phyloP scores from a whole-genome alignment of 139 green algal species.

The Micromonas commoda region DNA sequence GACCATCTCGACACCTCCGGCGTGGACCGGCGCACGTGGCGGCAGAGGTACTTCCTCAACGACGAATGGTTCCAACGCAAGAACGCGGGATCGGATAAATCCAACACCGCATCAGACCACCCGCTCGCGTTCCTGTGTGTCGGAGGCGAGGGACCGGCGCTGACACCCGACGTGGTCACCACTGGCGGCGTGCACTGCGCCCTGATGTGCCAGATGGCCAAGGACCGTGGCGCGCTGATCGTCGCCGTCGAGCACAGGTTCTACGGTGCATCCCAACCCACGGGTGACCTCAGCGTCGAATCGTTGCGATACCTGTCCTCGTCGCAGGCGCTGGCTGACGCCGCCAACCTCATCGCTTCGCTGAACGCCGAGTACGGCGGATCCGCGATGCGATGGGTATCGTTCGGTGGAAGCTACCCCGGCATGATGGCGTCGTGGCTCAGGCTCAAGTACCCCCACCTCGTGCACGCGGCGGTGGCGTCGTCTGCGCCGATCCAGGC shows the following conservation, averaged over 20 bases:
- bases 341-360: background rate
- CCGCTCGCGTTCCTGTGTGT: conserved; percentile 34
- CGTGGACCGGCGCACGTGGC: conserved; percentile 9
- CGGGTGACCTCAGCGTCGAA: background rate
- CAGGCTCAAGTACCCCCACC: conserved; percentile 20
- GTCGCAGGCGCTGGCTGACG: conserved; percentile 24
- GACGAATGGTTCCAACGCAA: conserved; percentile 30
- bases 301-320: background rate
- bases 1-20: conserved; percentile 10
- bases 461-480: conserved; percentile 26
- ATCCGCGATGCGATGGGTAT: background rate
- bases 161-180: conserved; percentile 20
- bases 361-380: background rate
- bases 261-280: conserved; percentile 24
- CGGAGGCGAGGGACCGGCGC: conserved; percentile 31
- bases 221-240: conserved; percentile 5
- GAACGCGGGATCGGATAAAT: too few species aligned
- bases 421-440: conserved; percentile 25
- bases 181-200: conserved; percentile 20
- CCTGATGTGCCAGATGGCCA: background rate
- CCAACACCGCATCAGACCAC: background rate
- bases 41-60: conserved; percentile 34
- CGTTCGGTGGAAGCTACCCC: conserved; percentile 28
- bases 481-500: conserved; percentile 25
- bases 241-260: conserved; percentile 34